These are phyloP conservation scores for Astraeus odoratus DNA, from an alignment of 768 basidiomycete species.

Conservation along the genomic window DNA sequence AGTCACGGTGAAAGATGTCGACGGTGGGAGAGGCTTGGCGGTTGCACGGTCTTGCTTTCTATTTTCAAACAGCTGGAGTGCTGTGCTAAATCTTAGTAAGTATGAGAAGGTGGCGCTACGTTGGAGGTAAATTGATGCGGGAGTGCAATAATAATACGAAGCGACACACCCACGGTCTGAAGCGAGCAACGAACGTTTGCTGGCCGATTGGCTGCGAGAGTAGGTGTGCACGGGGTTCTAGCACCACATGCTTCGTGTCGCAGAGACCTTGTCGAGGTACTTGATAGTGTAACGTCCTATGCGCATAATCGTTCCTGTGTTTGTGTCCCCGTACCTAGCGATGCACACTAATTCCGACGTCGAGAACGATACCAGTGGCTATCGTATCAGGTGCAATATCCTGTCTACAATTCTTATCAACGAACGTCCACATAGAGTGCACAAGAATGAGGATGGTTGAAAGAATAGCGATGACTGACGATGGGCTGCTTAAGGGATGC, in stretches of 20 bases:
- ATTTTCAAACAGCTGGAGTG: too few relatives aligned
- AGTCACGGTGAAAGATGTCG: too few relatives aligned
- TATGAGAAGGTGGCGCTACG: too few relatives aligned
- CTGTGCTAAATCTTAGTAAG: too few relatives aligned
- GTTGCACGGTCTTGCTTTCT: too few relatives aligned
- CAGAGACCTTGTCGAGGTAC: slow-evolving; percentile 49
- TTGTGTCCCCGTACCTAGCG: background rate
- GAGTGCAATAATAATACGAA: too few relatives aligned
- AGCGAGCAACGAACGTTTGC: too few relatives aligned
- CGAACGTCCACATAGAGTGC: slow-evolving; percentile 51
- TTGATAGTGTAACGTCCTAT: slow-evolving; percentile 55
- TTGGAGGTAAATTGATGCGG: too few relatives aligned
- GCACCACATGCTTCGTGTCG: slow-evolving; percentile 60
- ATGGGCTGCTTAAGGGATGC: slow-evolving; percentile 33
- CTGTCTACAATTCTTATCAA: slow-evolving; percentile 23
- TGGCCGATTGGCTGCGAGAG: too few relatives aligned
- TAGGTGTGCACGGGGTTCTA: slow-evolving; percentile 66
- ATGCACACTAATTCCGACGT: slow-evolving; percentile 56
- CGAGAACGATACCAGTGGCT: slow-evolving; percentile 60
- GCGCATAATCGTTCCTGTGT: background rate
- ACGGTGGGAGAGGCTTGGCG: too few relatives aligned
- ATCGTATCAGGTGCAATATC: slow-evolving; percentile 32
- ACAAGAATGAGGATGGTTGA: slow-evolving; percentile 38
- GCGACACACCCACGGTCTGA: too few relatives aligned
- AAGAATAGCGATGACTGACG: slow-evolving; percentile 33